These are phyloP conservation scores for Ramalina peruviana DNA, from an alignment of 495 filamentous ascomycete species.

Conservation along the genomic window DNA sequence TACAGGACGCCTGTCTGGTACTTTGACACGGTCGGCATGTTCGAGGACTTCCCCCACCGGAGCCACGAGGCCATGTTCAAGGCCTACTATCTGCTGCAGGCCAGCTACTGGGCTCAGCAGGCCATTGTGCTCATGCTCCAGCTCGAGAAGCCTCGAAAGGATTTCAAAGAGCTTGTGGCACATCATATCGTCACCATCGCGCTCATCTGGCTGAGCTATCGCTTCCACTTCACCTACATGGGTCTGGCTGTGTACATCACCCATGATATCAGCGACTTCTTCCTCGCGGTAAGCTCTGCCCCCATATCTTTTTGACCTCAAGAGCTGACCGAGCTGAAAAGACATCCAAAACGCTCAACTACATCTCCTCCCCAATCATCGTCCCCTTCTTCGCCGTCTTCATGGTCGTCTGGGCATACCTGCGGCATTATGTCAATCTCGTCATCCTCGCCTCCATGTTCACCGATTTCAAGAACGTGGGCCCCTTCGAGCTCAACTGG, in stretches of 20 bases:
- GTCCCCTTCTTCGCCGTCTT: conserved; percentile 77
- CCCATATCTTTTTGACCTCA: no score
- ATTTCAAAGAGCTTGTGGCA: conserved; percentile 87
- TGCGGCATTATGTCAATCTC: conserved; percentile 84
- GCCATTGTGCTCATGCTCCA: conserved; percentile 76
- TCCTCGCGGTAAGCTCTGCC: conserved; percentile 64
- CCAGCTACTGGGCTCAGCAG: conserved; percentile 93
- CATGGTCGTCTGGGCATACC: conserved; percentile 76
- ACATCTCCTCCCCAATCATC: conserved; percentile 64
- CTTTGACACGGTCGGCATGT: conserved; percentile 87
- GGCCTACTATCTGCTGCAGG: conserved; percentile 92
- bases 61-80: conserved; percentile 82
- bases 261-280: conserved; percentile 92
- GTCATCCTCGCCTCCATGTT: conserved; percentile 73
- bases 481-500: conserved; percentile 80
- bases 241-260: conserved; percentile 96
- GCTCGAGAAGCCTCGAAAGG: conserved; percentile 90
- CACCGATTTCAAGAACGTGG: conserved; percentile 78
- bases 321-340: conserved; percentile 16
- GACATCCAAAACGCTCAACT: conserved; percentile 92
- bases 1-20: conserved; percentile 87
- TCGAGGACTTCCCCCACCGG: conserved; percentile 77
- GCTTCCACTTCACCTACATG: conserved; percentile 97
- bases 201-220: conserved; percentile 82
- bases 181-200: conserved; percentile 87